A percentile compares a stretch with the other conserved stretches of the same genome.
phyloP scores from a whole-genome alignment of 805 yeast species.

The Candida sithepensis region DNA sequence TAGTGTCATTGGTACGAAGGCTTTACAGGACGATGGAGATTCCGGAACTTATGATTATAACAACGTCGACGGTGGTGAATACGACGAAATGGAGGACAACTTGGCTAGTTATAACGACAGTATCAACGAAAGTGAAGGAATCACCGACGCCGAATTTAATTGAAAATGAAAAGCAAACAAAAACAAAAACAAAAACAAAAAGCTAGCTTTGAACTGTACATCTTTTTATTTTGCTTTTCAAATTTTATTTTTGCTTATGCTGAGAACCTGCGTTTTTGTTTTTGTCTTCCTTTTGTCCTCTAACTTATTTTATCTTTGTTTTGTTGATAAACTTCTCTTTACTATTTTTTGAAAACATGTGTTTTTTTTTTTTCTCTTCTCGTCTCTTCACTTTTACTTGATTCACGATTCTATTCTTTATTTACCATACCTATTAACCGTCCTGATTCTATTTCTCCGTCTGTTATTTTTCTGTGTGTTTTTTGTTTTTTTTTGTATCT shows the following conservation, averaged over 20 bases:
- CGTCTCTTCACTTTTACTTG: background rate
- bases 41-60: slow-evolving; percentile 32
- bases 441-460: too few relatives aligned
- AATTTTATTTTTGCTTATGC: background rate
- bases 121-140: slow-evolving; percentile 29
- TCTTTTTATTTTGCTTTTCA: background rate
- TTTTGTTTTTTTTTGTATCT: background rate
- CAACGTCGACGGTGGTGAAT: slow-evolving; percentile 28
- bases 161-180: background rate
- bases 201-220: background rate
- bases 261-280: background rate
- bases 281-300: background rate
- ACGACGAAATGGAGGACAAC: slow-evolving; percentile 26
- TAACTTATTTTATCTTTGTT: background rate
- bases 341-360: background rate
- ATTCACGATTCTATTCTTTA: background rate
- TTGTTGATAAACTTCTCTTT: background rate
- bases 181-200: too few relatives aligned
- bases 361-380: background rate
- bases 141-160: slow-evolving; percentile 17
- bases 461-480: too few relatives aligned
- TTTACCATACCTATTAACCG: background rate
- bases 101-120: slow-evolving; percentile 31
- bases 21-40: slow-evolving; percentile 23
- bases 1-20: slow-evolving; percentile 35